A percentile compares a stretch with the other conserved stretches of the same genome.
phyloP scores from a whole-genome alignment of 2,329 filamentous ascomycete genomes.

The Paraphoma sp. region DNA sequence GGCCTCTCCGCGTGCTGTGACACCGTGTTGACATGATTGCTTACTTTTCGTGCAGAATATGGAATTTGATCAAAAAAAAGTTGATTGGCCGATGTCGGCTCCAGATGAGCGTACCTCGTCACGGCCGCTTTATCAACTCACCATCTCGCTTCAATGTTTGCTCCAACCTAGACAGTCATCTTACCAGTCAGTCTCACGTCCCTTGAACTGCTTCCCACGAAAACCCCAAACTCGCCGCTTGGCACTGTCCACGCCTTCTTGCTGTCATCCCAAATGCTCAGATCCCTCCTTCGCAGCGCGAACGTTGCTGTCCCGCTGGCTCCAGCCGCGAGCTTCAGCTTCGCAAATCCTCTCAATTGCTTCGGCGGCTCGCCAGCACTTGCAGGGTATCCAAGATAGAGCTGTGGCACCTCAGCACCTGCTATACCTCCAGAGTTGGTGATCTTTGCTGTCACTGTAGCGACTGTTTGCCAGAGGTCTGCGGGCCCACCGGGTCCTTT shows the following conservation, averaged over 20 bases:
- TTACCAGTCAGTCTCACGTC: slow-evolving; percentile 44
- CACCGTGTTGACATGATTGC: too few relatives aligned
- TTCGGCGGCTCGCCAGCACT: slow-evolving; percentile 38
- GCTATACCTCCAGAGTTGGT: slow-evolving; percentile 44
- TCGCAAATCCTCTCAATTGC: slow-evolving; percentile 47
- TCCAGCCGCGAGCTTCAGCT: slow-evolving; percentile 40
- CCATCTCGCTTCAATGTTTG: too few relatives aligned
- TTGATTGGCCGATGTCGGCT: too few relatives aligned
- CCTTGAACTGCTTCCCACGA: slow-evolving; percentile 45
- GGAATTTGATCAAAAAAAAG: too few relatives aligned
- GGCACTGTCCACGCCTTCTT: slow-evolving; percentile 40
- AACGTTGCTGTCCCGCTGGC: slow-evolving; percentile 41
- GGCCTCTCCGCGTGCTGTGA: neutral
- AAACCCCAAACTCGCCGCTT: slow-evolving; percentile 40
- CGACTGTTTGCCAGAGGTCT: slow-evolving; percentile 44
- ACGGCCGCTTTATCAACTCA: too few relatives aligned
- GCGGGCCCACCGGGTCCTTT: slow-evolving; percentile 35
- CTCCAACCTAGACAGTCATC: slow-evolving; percentile 19
- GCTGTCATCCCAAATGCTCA: slow-evolving; percentile 46
- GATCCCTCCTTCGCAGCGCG: slow-evolving; percentile 43
- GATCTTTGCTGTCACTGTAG: slow-evolving; percentile 43
- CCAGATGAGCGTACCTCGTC: too few relatives aligned
- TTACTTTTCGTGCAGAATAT: too few relatives aligned
- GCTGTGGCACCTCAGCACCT: slow-evolving; percentile 48
- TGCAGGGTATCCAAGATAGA: slow-evolving; percentile 46